A percentile compares a stretch with the other conserved stretches of the same genome.
Conservation (phyloP, 1,284 basidiomycete species). For the Puccinia polysora region DNA sequence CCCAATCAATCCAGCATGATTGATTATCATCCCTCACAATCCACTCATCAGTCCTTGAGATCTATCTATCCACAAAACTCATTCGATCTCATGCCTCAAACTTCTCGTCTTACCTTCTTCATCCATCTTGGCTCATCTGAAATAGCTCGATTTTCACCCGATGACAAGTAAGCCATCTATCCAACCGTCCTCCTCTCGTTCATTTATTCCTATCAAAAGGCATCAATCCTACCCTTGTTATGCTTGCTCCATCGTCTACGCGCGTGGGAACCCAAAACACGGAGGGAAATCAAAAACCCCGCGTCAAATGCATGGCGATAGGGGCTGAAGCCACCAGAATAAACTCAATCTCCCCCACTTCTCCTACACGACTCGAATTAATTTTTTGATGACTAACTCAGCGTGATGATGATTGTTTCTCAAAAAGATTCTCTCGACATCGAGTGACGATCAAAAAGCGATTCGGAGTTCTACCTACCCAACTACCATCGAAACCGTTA, state of each 20-base stretch:
- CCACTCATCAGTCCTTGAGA: constrained; percentile 13
- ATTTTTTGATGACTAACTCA: too few species aligned
- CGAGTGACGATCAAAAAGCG: constrained; percentile 91
- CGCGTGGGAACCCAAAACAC: too few species aligned
- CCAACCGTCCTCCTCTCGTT: background rate
- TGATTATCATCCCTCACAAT: constrained; percentile 13
- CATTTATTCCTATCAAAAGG: background rate
- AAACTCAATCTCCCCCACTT: too few species aligned
- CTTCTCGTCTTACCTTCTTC: background rate
- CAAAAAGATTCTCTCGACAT: constrained; percentile 70
- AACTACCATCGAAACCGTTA: constrained; percentile 80
- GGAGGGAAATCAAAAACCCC: too few species aligned
- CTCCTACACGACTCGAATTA: too few species aligned
- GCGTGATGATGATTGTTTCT: too few species aligned
- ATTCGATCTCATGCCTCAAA: too few species aligned
- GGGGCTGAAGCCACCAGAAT: too few species aligned
- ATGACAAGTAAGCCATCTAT: constrained; percentile 65
- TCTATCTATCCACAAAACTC: too few species aligned
- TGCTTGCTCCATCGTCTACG: too few species aligned
- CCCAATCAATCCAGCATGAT: constrained; percentile 26
- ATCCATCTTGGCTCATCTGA: background rate
- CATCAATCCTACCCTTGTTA: background rate
- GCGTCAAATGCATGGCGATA: too few species aligned
- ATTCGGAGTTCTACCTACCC: constrained; percentile 65
- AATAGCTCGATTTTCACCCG: constrained; percentile 89